Base-by-base conservation (phyloP, 768 basidiomycete species). In the Amanita inopinata region DNA sequence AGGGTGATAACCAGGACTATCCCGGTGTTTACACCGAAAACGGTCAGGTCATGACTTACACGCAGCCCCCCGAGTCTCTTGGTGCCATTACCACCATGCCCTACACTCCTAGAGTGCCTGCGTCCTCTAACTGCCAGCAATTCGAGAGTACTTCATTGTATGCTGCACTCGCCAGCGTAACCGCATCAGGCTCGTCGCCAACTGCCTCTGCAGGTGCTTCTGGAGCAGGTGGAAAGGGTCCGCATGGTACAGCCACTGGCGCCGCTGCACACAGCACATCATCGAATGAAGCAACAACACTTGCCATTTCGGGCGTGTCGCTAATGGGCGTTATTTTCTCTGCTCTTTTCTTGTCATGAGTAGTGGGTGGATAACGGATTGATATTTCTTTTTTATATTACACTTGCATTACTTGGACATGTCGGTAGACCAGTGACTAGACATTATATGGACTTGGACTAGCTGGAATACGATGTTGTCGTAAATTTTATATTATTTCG, bases 1-100 rank as follows among this genome's bases (percentile, higher is more conserved):
- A 71, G 6, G 76, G 77, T 17, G 81, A 84, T n/a, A 64, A 74
- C 54, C 76, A 79, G 64, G 65, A 68, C 11, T 67, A 67, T 39
- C 76, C 78, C 5, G 84, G 83, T n/a, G 42, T 62, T 17, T 69
- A 67, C 49, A 63, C 62, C 10, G 27, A 46, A 2, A 51, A 57
- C 40, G 74, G 78, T 22, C 32, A 18, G 1, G 56, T 60, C 23
- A 53, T 59, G 49, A 70, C 70, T 14, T 72, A 70, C 55, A 56
- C 54, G 5, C 70, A 73, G 49, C 71, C 71, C 9, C 56, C 65
- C 3, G 70, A 70, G 57, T 51, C 49, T 2, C 57, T 68, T 1
- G 71, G 72, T 12, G 40, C 58, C 4, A 70, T 73, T 50, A 56
- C 55, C 12, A 53, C 59, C 22, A 57, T 70, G 38, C 68, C 70